Evolutionary conservation across 805 yeast genomes (phyloP).

Genomic region (Candida khao-thaluensis): DNA sequence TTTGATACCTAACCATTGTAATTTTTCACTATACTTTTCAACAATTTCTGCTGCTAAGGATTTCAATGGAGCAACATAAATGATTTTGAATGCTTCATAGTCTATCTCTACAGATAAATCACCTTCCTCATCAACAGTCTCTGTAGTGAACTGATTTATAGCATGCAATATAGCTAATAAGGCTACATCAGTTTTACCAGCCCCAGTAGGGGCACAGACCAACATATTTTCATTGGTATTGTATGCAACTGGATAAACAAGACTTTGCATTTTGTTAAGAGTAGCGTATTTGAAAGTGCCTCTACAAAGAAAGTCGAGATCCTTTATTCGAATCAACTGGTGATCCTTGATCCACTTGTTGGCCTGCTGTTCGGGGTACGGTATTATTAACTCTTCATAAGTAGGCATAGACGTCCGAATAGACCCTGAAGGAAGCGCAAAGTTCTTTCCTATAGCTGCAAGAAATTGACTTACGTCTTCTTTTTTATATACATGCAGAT

Average conservation of each 20-base stretch:
- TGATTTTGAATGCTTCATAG: slow-evolving; percentile 82
- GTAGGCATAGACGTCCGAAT: slow-evolving; percentile 57
- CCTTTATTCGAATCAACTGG: slow-evolving; percentile 54
- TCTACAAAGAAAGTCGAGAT: slow-evolving; percentile 74
- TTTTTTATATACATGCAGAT: slow-evolving; percentile 85
- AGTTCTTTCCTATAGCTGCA: slow-evolving; percentile 77
- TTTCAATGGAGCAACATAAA: slow-evolving; percentile 89
- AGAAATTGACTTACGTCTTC: slow-evolving; percentile 63
- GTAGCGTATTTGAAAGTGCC: slow-evolving; percentile 83
- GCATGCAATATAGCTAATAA: slow-evolving; percentile 75
- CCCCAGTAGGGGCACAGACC: slow-evolving; percentile 97
- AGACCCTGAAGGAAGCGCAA: slow-evolving; percentile 78
- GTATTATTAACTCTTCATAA: slow-evolving; percentile 82
- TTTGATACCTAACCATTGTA: slow-evolving; percentile 80
- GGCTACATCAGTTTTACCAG: slow-evolving; percentile 96
- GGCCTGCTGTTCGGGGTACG: slow-evolving; percentile 56
- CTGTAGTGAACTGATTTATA: slow-evolving; percentile 66
- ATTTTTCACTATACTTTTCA: slow-evolving; percentile 74
- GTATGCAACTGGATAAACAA: slow-evolving; percentile 90
- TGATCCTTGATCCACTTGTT: slow-evolving; percentile 43
- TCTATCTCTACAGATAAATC: slow-evolving; percentile 61
- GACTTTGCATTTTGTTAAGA: slow-evolving; percentile 83
- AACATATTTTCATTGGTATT: slow-evolving; percentile 92
- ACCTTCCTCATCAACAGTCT: slow-evolving; percentile 43
- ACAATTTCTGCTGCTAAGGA: slow-evolving; percentile 98